Evolutionary conservation across 148 eudicot species (phyloP), one percentile per base, ranked within the genome.

Genomic region (Chenopodium quinoa): DNA sequence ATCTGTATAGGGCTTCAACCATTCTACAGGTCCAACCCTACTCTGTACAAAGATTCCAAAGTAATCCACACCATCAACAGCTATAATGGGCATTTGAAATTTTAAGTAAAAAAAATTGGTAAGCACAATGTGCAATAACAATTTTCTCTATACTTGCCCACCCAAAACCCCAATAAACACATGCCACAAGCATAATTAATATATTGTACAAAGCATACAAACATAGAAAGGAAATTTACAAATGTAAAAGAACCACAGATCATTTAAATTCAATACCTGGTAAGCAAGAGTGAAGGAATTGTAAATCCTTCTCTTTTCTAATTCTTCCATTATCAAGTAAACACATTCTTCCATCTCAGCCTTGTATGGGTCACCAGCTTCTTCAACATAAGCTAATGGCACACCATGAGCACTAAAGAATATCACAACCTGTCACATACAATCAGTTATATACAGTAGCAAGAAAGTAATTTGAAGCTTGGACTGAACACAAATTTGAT

Each of bases 281-380:
- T 95, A 95, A 80, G 99, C 99, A 83, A 95, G 92, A 22, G 97
- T 95, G 79, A 89, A 93, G 47, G 91, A 83, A 86, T 95, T 95
- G 67, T 83, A 84, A 60, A 88, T 69, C 63, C 87, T 87, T 86
- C 97, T 86, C 79, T 83, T 91, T 81, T 95, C 97, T 44, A 93
- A 89, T 86, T 93, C 97, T 81, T 92, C 97, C 99, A 95, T 95
- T 67, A 95, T 95, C 85, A 95, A 84, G 83, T 93, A 95, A 58
- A 95, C 97, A 73, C 99, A 95, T 90, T 95, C 99, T 87, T 95
- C 97, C 99, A 95, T 95, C 91, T 95, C 97, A 70, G 97, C 97
- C 89, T 95, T 95, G 89, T 95, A 95, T 52, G 99, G 99, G 76
- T 95, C 99, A 86, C 99, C 99, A 81, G 99, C 99, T 91, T 95